These are phyloP conservation scores for Eucalyptus curtisii DNA, from an alignment of 345 rosid species.

Conservation along the genomic window DNA sequence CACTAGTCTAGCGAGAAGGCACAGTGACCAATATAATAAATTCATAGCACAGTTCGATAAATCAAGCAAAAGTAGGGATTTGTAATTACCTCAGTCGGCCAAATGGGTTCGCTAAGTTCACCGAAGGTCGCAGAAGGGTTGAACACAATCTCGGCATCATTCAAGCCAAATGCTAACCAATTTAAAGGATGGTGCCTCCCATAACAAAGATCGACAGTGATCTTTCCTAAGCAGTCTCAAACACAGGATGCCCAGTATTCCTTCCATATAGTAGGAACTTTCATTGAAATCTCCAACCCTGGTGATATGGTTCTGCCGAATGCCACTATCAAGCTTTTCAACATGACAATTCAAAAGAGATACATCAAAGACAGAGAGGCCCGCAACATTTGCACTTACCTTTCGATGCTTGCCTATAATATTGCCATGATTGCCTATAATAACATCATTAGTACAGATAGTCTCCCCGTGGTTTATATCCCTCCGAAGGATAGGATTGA, in stretches of 20 bases:
- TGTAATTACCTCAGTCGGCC: slow-evolving; percentile 69
- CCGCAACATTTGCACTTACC: slow-evolving; percentile 19
- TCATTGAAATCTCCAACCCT: slow-evolving; percentile 95
- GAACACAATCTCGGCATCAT: slow-evolving; percentile 96
- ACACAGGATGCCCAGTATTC: slow-evolving; percentile 94
- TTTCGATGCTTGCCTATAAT: slow-evolving; percentile 89
- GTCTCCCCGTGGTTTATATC: slow-evolving; percentile 85
- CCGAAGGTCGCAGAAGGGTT: slow-evolving; percentile 91
- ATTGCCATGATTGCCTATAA: slow-evolving; percentile 81
- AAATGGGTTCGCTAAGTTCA: slow-evolving; percentile 91
- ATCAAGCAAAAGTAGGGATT: not conserved
- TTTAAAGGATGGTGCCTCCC: slow-evolving; percentile 95
- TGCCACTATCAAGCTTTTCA: not conserved
- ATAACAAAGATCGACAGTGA: slow-evolving; percentile 75
- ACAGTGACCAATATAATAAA: fast-evolving
- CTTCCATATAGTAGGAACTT: slow-evolving; percentile 97
- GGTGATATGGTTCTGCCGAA: slow-evolving; percentile 84
- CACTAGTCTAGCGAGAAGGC: not conserved
- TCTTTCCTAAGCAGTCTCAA: slow-evolving; percentile 85
- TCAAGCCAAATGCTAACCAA: slow-evolving; percentile 92
- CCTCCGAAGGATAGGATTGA: slow-evolving; percentile 82
- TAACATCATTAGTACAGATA: slow-evolving; percentile 74
- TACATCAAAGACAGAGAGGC: not conserved
- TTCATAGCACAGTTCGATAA: not conserved
- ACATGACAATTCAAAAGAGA: not conserved